These are phyloP conservation scores for Coemansia sp. DNA, from an alignment of 192 early-diverging fungal genomes.

Conservation along the genomic window DNA sequence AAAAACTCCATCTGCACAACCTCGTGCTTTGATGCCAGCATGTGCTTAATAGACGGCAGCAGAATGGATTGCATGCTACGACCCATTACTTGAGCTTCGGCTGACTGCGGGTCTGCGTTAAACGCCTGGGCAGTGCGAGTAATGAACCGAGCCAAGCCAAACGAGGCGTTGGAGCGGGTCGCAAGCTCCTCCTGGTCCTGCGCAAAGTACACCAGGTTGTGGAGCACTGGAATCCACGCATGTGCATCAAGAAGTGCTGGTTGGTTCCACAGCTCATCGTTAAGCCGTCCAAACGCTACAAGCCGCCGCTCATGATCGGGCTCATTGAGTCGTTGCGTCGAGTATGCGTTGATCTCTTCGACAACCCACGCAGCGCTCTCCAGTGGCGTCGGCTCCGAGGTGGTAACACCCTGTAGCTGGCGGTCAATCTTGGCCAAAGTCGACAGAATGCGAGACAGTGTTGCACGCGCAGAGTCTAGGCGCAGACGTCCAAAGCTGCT, in stretches of 20 bases:
- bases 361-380: conserved; percentile 57
- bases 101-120: conserved; percentile 10
- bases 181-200: conserved; percentile 85
- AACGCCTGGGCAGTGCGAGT: conserved; percentile 48
- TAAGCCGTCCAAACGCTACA: conserved; percentile 70
- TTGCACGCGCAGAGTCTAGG: conserved; percentile 59
- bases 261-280: conserved; percentile 61
- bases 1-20: conserved; percentile 39
- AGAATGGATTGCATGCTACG: conserved; percentile 21
- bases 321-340: conserved; percentile 71
- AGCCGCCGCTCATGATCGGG: conserved; percentile 84
- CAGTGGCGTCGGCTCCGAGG: conserved; percentile 28
- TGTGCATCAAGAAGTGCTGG: conserved; percentile 54
- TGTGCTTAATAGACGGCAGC: conserved; percentile 38
- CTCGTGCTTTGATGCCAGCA: conserved; percentile 34
- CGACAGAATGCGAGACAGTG: conserved; percentile 62
- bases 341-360: conserved; percentile 77
- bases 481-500: conserved; percentile 69
- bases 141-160: conserved; percentile 71
- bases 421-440: conserved; percentile 63
- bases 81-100: conserved; percentile 17
- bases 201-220: conserved; percentile 81
- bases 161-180: conserved; percentile 76
- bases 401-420: background rate
- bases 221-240: conserved; percentile 87